Base-by-base conservation (phyloP, 345 rosid species). In the Hypericum perforatum region DNA sequence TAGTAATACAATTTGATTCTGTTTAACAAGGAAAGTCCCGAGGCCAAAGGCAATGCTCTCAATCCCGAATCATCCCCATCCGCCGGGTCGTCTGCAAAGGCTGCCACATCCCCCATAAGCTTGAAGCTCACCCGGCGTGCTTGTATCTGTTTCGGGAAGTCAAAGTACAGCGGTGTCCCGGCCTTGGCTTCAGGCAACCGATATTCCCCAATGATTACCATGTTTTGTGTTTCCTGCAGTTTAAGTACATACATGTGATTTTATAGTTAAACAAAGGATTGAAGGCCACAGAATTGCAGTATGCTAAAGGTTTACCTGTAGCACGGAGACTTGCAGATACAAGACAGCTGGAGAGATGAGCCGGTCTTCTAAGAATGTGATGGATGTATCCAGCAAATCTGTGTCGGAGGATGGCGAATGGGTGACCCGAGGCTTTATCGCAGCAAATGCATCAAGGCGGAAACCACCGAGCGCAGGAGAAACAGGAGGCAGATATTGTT, bases 401-500 rank as follows among this genome's bases (percentile, higher is more conserved):
- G 59, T 59, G 63, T 68, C 78, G 16, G 94, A 80, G 69, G 82
- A 75, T 14, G 98, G 90, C 9, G 95, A 83, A 70, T 88, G 96
- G 49, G 81, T 71, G 14, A 88, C 74, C 56, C 89, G 77, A 49
- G 94, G 95, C 69, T 74, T 76, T 67, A 92, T 88, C 49, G 82
- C 91, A 58, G 54, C 58, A 53, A 92, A 85, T 36, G 94, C 84
- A 51, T 92, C 98, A 46, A 92, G 59, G 43, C 96, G 96, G 56
- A 92, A 88, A 43, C 98, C 96, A 41, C 78, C 79, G 40, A 82
- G 74, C 59, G 56, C 49, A 61, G 98, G 98, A 48, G 96, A 88
- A 59, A 71, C 71, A 43, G 95, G 90, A 65, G 85, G 83, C 42
- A 85, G 63, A 74, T 77, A 73, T 59, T 79, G 90, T 74, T 92